phyloP scores from a whole-genome alignment of 202 grass and related monocot species.

The Zoysia matrella region DNA sequence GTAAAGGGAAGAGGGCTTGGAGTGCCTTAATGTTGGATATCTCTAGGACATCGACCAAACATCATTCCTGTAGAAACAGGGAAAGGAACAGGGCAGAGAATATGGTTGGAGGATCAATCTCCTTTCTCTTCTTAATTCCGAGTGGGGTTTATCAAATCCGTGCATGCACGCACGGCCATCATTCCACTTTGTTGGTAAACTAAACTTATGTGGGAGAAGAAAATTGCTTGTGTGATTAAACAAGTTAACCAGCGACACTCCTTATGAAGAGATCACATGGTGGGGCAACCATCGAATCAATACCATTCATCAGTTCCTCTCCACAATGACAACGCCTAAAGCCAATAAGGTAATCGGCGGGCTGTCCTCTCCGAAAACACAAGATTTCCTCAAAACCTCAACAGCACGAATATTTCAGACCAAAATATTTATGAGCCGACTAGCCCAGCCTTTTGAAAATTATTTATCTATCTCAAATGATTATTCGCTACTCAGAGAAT shows the following conservation, averaged over 20 bases:
- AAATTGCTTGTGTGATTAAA: constrained; percentile 32
- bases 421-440: constrained; percentile 1
- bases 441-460: background rate
- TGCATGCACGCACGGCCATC: constrained; percentile 49
- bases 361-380: no score
- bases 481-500: background rate
- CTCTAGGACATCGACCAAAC: constrained; percentile 13
- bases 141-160: constrained; percentile 32
- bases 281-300: no score
- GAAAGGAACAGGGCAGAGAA: background rate
- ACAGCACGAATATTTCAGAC: background rate
- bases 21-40: constrained; percentile 26
- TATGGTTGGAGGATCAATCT: constrained; percentile 27
- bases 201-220: constrained; percentile 14
- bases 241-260: background rate
- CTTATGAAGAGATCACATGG: no score
- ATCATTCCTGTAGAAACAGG: background rate
- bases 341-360: no score
- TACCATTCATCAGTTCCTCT: no score
- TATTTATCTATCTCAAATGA: background rate
- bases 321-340: no score
- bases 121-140: constrained; percentile 19
- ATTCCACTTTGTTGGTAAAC: constrained; percentile 48
- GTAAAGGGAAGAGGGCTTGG: background rate
- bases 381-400: no score